These are phyloP conservation scores for Clarireedia hainanense DNA, from an alignment of 2,329 filamentous ascomycete genomes.

Conservation along the genomic window DNA sequence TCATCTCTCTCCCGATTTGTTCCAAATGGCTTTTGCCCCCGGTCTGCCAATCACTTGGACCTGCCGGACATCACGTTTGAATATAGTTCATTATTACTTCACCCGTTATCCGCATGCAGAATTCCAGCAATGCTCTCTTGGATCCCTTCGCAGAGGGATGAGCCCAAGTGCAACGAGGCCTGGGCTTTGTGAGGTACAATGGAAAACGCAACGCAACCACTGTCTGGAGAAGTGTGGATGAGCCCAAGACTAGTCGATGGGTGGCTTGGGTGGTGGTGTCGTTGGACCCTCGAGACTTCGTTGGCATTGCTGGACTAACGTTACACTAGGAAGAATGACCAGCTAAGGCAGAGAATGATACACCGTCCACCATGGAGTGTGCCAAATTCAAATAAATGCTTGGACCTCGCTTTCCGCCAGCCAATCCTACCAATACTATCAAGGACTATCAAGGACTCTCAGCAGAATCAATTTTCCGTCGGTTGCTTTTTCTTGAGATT, in stretches of 20 bases:
- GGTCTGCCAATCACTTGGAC: conserved; percentile 1
- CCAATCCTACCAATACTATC: background rate
- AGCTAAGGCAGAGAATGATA: background rate
- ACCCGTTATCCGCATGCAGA: too few species aligned
- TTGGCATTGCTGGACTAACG: conserved; percentile 2
- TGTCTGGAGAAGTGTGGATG: background rate
- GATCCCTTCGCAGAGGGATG: too few species aligned
- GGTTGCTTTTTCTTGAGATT: too few species aligned
- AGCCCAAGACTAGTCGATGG: too few species aligned
- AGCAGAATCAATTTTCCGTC: too few species aligned
- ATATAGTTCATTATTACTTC: background rate
- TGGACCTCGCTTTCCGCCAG: background rate
- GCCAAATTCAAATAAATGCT: background rate
- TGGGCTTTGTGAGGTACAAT: too few species aligned
- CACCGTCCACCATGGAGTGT: background rate
- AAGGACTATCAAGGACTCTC: too few species aligned
- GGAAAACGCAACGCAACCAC: background rate
- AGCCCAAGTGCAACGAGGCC: too few species aligned
- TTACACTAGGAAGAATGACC: background rate
- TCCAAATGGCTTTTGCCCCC: background rate
- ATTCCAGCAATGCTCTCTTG: background rate
- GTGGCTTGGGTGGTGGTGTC: too few species aligned
- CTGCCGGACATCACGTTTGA: background rate
- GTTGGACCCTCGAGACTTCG: background rate
- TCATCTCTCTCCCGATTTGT: conserved; percentile 6